phyloP scores from a whole-genome alignment of 495 filamentous ascomycete species.

The Pseudoneurospora amorphoporcata region DNA sequence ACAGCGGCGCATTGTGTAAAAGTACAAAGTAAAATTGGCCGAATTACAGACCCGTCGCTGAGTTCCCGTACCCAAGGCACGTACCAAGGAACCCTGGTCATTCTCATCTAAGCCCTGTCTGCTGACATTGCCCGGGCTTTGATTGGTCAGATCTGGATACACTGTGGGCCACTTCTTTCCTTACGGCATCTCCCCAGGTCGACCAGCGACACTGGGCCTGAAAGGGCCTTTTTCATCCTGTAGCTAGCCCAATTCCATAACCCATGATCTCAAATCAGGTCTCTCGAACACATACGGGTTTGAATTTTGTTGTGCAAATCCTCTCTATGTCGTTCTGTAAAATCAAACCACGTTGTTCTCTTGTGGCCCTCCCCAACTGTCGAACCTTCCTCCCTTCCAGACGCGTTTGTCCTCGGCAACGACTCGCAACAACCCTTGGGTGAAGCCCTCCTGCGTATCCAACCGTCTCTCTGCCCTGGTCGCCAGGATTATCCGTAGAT shows the following conservation, averaged over 20 bases:
- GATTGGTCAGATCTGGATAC: constrained; percentile 8
- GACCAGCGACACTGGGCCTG: not conserved
- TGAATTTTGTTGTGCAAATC: not conserved
- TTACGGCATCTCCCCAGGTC: not conserved
- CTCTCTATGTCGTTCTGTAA: not conserved
- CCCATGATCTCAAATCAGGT: not conserved
- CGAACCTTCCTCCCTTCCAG: not conserved
- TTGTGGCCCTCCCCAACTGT: not conserved
- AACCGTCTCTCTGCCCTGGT: not conserved
- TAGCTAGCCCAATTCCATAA: not conserved
- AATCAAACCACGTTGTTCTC: not conserved
- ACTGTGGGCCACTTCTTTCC: constrained; percentile 5
- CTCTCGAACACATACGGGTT: not conserved
- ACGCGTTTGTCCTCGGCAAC: not conserved
- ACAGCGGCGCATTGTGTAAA: not conserved
- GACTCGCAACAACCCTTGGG: not conserved
- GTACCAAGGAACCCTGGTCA: not conserved
- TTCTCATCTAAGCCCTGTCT: constrained; percentile 7
- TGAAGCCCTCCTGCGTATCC: not conserved
- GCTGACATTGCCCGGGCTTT: constrained; percentile 20
- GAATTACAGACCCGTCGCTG: not conserved
- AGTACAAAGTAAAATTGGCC: not conserved
- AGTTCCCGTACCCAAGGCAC: not conserved
- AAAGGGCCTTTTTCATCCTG: not conserved
- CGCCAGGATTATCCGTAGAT: constrained; percentile 6